Evolutionary conservation across 2,329 filamentous ascomycete genomes (phyloP).

Genomic region (Paecilomyces dactylethromorphus): DNA sequence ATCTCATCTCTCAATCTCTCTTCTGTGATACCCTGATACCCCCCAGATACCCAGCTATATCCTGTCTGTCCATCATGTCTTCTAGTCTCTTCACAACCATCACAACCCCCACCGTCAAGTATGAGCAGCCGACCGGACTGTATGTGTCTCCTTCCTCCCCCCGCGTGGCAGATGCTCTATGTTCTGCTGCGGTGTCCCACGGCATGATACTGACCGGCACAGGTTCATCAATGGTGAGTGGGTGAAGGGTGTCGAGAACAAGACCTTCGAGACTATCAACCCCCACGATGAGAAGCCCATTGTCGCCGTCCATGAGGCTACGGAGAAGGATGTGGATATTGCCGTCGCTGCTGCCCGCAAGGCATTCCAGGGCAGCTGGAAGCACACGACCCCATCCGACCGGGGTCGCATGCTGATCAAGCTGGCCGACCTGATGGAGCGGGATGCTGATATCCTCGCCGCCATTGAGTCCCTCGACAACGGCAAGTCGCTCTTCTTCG

Average conservation of each 20-base stretch:
- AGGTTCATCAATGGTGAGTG: constrained; percentile 75
- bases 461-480: constrained; percentile 72
- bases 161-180: neutral
- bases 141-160: constrained; percentile 12
- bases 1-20: neutral
- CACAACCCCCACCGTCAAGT: constrained; percentile 32
- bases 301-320: constrained; percentile 73
- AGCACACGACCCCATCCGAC: constrained; percentile 59
- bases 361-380: constrained; percentile 73
- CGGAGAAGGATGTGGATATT: constrained; percentile 69
- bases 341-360: constrained; percentile 80
- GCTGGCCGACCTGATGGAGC: constrained; percentile 73
- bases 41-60: constrained; percentile 5
- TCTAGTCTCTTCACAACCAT: constrained; percentile 30
- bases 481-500: constrained; percentile 37
- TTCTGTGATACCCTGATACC: constrained; percentile 1
- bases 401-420: constrained; percentile 66
- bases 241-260: constrained; percentile 74
- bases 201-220: neutral
- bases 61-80: constrained; percentile 19
- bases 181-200: too few species aligned
- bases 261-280: constrained; percentile 90
- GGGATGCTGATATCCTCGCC: constrained; percentile 69
- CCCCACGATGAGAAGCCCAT: constrained; percentile 79
- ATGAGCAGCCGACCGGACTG: constrained; percentile 37